Conservation (phyloP, 73 alveolate genomes). For the Paraurostyla sp. region DNA sequence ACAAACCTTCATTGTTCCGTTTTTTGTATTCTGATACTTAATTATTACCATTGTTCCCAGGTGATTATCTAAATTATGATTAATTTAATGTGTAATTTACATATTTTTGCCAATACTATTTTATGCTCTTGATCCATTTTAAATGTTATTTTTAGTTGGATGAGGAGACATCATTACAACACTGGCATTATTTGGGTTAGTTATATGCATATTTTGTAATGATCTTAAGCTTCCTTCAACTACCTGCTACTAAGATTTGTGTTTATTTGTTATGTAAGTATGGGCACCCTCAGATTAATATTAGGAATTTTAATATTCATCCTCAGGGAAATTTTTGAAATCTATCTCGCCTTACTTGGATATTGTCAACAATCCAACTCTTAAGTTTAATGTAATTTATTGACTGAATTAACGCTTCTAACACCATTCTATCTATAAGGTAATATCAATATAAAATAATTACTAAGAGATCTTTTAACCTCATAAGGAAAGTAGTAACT, state of each 20-base stretch:
- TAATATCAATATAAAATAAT: background rate
- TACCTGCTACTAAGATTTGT: background rate
- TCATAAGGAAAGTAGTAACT: background rate
- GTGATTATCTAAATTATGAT: no score
- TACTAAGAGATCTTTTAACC: background rate
- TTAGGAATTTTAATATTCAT: background rate
- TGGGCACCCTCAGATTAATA: background rate
- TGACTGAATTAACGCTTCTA: background rate
- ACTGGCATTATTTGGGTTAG: no score
- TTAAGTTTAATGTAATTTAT: background rate
- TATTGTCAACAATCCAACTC: background rate
- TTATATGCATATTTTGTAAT: no score
- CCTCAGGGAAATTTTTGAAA: background rate
- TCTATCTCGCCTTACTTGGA: background rate
- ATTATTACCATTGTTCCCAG: no score
- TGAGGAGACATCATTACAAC: no score
- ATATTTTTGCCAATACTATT: no score
- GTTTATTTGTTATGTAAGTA: background rate
- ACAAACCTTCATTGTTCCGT: background rate
- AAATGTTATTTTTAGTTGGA: no score
- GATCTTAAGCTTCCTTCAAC: no score
- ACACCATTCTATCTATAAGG: background rate
- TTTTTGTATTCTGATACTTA: background rate
- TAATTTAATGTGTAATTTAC: no score
- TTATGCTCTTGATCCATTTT: no score